Base-by-base conservation (phyloP, 2,329 filamentous ascomycete genomes). In the Aspergillus phoenicis region DNA sequence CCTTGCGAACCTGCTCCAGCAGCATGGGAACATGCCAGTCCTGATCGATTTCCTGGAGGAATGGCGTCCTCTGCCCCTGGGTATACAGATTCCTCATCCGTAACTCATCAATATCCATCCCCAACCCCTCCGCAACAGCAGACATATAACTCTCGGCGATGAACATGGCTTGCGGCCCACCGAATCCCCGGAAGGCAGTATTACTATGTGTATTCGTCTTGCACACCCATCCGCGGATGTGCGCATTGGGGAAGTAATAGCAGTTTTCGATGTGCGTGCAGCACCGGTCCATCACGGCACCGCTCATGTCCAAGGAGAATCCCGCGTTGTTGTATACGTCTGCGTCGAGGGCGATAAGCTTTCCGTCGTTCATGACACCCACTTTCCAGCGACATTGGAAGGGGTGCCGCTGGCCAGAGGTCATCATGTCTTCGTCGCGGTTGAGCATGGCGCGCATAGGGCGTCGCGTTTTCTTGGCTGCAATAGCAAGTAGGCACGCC, bases 381-480 rank as follows among this genome's bases (percentile, higher is more conserved):
- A 70, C 58, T 30, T 63, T 95, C 90, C 92, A 96, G 59, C 84
- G 83, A 8, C 84, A 87, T 5, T 95, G 80, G 83, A 96, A 94
- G 0, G 92, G 92, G 74, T 96, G 92, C 7, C 92, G 84, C 76
- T 96, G 91, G 1, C 92, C 92, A 58, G 89, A 91, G 5, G 89
- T 91, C 45, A 91, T 78, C 83, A 96, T 96, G 72, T 96, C 92
- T 71, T 96, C 92, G 70, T 96, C 92, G 56, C 92, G 85, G 52
- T 93, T 95, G 43, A 96, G 82, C 92, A 96, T 95, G 71, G 89
- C 93, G 28, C 92, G 84, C 11, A 96, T 90, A 2, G 91, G 91
- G 20, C 87, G 83, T 41, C 85, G 85, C 1, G 85, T 86, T 77
- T 94, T 95, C 74, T 93, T 89, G 4, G 92, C 92, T 3, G 91